Evolutionary conservation across 345 rosid species (phyloP).

Genomic region (Carallia pectinifolia): DNA sequence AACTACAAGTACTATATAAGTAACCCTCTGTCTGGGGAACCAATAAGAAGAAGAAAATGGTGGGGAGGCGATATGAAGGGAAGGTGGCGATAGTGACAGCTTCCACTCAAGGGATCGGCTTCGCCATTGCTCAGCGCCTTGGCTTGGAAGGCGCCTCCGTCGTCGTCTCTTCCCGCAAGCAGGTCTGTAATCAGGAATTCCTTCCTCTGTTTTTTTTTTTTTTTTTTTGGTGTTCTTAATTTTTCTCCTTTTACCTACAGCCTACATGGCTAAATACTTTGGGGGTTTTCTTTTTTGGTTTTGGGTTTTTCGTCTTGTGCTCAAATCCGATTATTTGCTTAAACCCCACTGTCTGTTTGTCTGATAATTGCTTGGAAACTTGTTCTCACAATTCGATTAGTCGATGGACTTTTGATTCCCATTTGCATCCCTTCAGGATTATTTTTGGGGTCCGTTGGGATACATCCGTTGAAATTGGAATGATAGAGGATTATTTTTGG

Average conservation of each 20-base stretch:
- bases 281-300: not conserved
- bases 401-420: no score
- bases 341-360: no score
- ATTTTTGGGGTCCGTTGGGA: no score
- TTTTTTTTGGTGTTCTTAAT: not conserved
- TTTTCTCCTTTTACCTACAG: not conserved
- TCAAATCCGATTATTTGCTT: no score
- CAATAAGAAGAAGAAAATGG: slow-evolving; percentile 13
- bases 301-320: not conserved
- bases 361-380: no score
- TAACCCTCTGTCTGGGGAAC: no score
- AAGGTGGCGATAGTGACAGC: slow-evolving; percentile 91
- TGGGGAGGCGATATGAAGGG: slow-evolving; percentile 55
- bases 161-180: slow-evolving; percentile 69
- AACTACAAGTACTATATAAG: no score
- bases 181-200: slow-evolving; percentile 33
- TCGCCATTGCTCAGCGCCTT: slow-evolving; percentile 67
- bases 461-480: no score
- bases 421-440: no score
- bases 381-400: no score
- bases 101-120: slow-evolving; percentile 94
- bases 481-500: no score
- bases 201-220: not conserved
- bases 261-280: not conserved
- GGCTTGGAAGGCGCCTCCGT: slow-evolving; percentile 81